Conservation (phyloP, 257 asterid species). For the Salvia hispanica region DNA sequence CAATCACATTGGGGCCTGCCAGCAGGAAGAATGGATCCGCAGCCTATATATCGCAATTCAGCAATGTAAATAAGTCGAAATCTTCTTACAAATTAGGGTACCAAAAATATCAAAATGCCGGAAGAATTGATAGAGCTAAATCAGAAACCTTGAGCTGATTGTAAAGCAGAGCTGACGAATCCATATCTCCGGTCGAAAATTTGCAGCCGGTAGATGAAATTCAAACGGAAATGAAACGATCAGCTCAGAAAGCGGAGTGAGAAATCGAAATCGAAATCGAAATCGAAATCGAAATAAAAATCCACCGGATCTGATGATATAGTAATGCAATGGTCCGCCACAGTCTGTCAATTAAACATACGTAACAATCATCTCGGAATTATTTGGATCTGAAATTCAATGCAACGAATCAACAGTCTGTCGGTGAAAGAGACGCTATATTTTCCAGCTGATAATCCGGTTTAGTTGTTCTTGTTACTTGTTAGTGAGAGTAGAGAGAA, state of each 20-base stretch:
- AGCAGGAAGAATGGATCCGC: conserved; percentile 86
- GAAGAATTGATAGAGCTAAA: not conserved
- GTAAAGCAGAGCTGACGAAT: conserved; percentile 59
- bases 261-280: not conserved
- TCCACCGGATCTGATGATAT: conserved; percentile 24
- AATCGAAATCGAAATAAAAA: not conserved
- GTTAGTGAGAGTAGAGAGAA: not conserved
- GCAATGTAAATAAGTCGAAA: not conserved
- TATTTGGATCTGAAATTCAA: conserved; percentile 6
- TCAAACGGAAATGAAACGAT: not conserved
- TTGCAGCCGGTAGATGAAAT: not conserved
- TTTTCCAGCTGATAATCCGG: not conserved
- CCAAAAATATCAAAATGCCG: not conserved
- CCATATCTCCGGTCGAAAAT: conserved; percentile 45
- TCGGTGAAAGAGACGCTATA: conserved; percentile 3
- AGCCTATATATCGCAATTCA: conserved; percentile 40
- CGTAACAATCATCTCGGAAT: not conserved
- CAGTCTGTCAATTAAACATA: not conserved
- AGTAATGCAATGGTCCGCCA: not conserved
- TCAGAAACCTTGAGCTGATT: conserved; percentile 75
- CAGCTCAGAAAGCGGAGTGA: not conserved
- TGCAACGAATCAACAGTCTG: not conserved
- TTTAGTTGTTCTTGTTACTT: not conserved
- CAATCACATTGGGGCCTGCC: conserved; percentile 95
- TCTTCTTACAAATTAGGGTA: not conserved